Conservation (phyloP, 164 flowering plant species). For the Berberis vulgaris region DNA sequence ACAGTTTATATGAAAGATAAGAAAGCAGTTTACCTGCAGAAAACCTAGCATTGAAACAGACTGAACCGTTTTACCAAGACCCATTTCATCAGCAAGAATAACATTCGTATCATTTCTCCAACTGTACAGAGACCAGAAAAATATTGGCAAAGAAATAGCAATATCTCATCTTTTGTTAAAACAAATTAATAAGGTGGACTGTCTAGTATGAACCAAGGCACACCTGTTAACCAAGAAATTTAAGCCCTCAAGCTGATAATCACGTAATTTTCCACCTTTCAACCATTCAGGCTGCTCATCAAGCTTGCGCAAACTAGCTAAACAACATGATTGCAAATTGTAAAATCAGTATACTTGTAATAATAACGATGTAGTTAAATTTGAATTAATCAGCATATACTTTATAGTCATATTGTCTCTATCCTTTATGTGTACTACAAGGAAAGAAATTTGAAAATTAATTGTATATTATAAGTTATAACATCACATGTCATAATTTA, state of each 20-base stretch:
- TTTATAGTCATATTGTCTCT: too few species aligned
- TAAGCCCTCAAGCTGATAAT: constrained; percentile 97
- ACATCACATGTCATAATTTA: too few species aligned
- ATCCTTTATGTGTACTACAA: too few species aligned
- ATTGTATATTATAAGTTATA: too few species aligned
- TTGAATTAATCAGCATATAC: too few species aligned
- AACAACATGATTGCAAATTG: background rate
- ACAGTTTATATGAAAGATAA: background rate
- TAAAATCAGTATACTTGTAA: too few species aligned
- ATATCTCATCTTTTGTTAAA: too few species aligned
- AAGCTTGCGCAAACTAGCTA: constrained; percentile 89
- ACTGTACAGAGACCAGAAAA: constrained; percentile 24
- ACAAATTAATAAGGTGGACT: too few species aligned
- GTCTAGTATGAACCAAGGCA: background rate
- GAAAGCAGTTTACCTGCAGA: constrained; percentile 49
- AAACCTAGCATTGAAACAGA: constrained; percentile 99
- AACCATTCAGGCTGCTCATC: constrained; percentile 99
- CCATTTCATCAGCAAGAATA: constrained; percentile 99
- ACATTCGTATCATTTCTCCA: constrained; percentile 99
- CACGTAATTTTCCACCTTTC: constrained; percentile 89
- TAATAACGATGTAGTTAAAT: too few species aligned
- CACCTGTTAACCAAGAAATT: constrained; percentile 98
- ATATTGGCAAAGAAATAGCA: too few species aligned
- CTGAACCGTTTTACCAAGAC: constrained; percentile 99
- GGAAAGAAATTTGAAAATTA: too few species aligned